phyloP scores from a whole-genome alignment of 2,329 filamentous ascomycete species.

The Fusarium sp. region DNA sequence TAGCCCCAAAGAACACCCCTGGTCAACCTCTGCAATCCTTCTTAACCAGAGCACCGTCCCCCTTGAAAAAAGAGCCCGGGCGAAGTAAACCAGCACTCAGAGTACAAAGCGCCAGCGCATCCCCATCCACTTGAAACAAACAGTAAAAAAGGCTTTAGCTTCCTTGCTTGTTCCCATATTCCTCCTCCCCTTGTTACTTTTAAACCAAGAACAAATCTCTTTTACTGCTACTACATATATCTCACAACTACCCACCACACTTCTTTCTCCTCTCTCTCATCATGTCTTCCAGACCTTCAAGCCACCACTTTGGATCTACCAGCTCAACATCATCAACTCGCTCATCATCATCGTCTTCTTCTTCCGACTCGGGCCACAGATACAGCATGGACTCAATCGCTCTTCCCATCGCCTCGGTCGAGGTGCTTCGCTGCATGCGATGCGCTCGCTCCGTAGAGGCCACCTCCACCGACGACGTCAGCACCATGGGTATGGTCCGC shows the following conservation, averaged over 20 bases:
- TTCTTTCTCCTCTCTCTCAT: slow-evolving; percentile 18
- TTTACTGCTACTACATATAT: slow-evolving; percentile 12
- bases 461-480: slow-evolving; percentile 69
- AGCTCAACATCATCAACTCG: slow-evolving; percentile 38
- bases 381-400: slow-evolving; percentile 62
- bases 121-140: slow-evolving; percentile 33
- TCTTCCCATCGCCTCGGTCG: slow-evolving; percentile 63
- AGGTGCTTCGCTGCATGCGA: slow-evolving; percentile 71
- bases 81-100: slow-evolving; percentile 19
- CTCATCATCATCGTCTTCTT: slow-evolving; percentile 39
- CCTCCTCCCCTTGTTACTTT: neutral
- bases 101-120: slow-evolving; percentile 33
- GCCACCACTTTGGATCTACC: slow-evolving; percentile 41
- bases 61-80: slow-evolving; percentile 19
- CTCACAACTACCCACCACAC: slow-evolving; percentile 33
- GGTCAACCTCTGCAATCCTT: slow-evolving; percentile 25
- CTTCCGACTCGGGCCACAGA: slow-evolving; percentile 49
- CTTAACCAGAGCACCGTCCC: slow-evolving; percentile 29
- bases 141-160: slow-evolving; percentile 27
- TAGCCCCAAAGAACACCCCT: slow-evolving; percentile 14
- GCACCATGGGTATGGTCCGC: slow-evolving; percentile 70
- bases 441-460: slow-evolving; percentile 70
- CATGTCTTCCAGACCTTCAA: slow-evolving; percentile 38
- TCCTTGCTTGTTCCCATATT: slow-evolving; percentile 12
- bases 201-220: slow-evolving; percentile 1